A percentile compares a stretch with the other conserved stretches of the same genome.
Conservation (phyloP, 1,284 basidiomycete species). For the Malassezia japonica region DNA sequence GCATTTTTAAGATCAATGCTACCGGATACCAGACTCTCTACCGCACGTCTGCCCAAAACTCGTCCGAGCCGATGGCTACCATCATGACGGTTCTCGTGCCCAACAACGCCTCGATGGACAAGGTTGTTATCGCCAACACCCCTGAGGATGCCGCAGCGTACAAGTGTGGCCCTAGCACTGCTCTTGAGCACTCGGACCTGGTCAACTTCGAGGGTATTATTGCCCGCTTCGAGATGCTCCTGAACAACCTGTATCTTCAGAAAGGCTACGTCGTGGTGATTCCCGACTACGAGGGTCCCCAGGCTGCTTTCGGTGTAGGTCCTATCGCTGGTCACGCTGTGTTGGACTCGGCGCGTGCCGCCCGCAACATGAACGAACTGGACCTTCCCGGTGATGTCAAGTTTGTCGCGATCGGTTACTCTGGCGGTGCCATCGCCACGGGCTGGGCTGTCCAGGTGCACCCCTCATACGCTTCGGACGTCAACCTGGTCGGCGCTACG, state of each 20-base stretch:
- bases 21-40: conserved; percentile 20
- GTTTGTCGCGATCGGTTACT: conserved; percentile 23
- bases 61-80: background rate
- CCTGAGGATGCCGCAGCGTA: conserved; percentile 22
- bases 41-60: conserved; percentile 6
- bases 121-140: background rate
- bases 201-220: background rate
- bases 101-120: background rate
- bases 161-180: conserved; percentile 24
- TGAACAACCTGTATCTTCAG: background rate
- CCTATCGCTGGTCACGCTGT: conserved; percentile 23
- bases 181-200: conserved; percentile 17
- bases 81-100: conserved; percentile 25
- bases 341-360: conserved; percentile 26
- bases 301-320: conserved; percentile 25
- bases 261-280: conserved; percentile 30
- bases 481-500: conserved; percentile 26
- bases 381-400: conserved; percentile 8
- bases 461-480: conserved; percentile 21
- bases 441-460: conserved; percentile 22
- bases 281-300: conserved; percentile 28
- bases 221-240: background rate
- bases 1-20: conserved; percentile 10
- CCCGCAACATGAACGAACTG: conserved; percentile 1
- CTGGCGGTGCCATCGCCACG: conserved; percentile 25